A percentile compares a stretch with the other conserved stretches of the same genome.
Evolutionary conservation across 345 rosid genomes (phyloP).

Genomic region (Moricandia moricandioides): DNA sequence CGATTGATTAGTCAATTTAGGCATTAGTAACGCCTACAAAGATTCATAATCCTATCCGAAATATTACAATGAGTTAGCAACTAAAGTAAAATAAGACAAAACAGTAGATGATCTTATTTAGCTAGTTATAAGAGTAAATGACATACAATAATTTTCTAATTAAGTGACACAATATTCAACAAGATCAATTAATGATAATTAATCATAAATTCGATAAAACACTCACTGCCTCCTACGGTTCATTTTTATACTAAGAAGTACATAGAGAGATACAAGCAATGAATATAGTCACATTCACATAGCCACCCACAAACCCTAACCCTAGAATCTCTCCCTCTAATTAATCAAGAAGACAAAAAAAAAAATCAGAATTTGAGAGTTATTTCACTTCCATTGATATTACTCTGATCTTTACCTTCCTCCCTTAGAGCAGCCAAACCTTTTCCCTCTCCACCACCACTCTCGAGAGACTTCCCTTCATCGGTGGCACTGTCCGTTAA

Average conservation of each 20-base stretch:
- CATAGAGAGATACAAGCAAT: conserved; percentile 24
- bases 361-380: conserved; percentile 65
- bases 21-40: background rate
- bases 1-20: background rate
- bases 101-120: background rate
- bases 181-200: background rate
- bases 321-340: conserved; percentile 28
- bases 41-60: background rate
- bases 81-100: background rate
- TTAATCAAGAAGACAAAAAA: background rate
- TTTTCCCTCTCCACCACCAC: conserved; percentile 67
- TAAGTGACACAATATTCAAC: background rate
- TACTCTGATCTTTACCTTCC: conserved; percentile 62
- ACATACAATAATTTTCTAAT: background rate
- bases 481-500: conserved; percentile 54
- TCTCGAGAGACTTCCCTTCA: conserved; percentile 82
- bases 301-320: conserved; percentile 28
- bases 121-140: background rate
- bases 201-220: conserved; percentile 13
- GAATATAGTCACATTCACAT: conserved; percentile 23
- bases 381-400: conserved; percentile 75
- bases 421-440: conserved; percentile 68
- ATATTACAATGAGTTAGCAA: background rate
- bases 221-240: conserved; percentile 10
- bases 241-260: background rate